phyloP scores from a whole-genome alignment of 306 rosid genomes.

The Dalbergia cultrata region DNA sequence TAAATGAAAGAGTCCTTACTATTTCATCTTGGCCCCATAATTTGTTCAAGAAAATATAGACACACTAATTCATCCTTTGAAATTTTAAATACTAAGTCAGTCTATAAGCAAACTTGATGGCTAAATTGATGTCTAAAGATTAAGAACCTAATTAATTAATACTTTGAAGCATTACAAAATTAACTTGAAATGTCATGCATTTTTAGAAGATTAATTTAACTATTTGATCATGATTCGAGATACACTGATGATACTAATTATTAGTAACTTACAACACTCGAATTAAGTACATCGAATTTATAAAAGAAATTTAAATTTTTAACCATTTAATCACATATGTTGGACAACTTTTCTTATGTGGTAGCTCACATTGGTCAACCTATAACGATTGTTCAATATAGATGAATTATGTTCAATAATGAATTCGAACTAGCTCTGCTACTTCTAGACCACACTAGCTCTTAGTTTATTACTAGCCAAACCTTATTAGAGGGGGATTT shows the following conservation, averaged over 20 bases:
- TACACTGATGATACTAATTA: not conserved
- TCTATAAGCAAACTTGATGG: no score
- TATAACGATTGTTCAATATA: not conserved
- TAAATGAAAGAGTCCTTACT: no score
- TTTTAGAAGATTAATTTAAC: not conserved
- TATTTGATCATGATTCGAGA: not conserved
- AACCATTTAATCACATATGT: not conserved
- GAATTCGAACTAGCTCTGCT: not conserved
- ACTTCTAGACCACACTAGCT: not conserved
- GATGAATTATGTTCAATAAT: not conserved
- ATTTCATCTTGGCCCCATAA: no score
- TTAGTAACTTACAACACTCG: not conserved
- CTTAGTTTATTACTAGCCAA: not conserved
- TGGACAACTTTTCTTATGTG: not conserved
- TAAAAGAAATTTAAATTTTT: no score
- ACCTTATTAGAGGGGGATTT: not conserved
- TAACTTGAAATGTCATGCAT: not conserved
- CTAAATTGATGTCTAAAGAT: no score
- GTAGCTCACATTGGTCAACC: not conserved
- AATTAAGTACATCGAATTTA: not conserved
- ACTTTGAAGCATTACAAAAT: no score
- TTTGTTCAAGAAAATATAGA: no score
- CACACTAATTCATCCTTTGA: no score
- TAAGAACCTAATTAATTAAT: no score
- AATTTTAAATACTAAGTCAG: no score